Conservation (phyloP, 345 rosid species). For the Euphorbia pulcherrima region DNA sequence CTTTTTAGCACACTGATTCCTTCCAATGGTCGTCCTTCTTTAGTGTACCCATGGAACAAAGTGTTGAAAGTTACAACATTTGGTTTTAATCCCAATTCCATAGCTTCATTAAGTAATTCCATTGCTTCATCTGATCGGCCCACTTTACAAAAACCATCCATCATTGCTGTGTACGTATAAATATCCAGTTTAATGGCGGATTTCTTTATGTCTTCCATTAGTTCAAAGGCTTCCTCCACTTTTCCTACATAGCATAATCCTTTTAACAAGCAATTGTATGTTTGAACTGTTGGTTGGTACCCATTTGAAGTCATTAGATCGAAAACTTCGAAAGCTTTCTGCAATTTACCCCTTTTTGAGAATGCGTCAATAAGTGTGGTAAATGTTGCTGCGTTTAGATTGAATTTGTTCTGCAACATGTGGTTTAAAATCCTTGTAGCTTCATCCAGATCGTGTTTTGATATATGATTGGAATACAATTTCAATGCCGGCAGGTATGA, state of each 20-base stretch:
- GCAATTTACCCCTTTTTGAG: conserved; percentile 46
- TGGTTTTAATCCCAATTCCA: conserved; percentile 40
- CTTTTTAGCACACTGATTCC: conserved; percentile 46
- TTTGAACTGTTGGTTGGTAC: conserved; percentile 39
- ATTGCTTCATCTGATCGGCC: conserved; percentile 62
- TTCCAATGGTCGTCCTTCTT: conserved; percentile 48
- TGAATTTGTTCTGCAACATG: conserved; percentile 38
- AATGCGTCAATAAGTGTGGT: conserved; percentile 39
- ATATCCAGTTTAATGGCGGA: conserved; percentile 37
- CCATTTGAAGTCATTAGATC: conserved; percentile 37
- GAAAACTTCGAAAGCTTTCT: conserved; percentile 43
- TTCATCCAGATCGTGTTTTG: conserved; percentile 27
- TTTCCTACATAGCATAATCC: conserved; percentile 69
- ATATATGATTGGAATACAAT: conserved; percentile 25
- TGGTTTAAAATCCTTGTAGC: conserved; percentile 38
- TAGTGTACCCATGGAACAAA: conserved; percentile 51
- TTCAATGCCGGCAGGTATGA: too few relatives aligned
- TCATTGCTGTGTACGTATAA: conserved; percentile 50
- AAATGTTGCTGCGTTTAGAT: conserved; percentile 37
- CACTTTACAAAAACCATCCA: conserved; percentile 74
- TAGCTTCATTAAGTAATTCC: conserved; percentile 55
- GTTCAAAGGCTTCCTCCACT: conserved; percentile 55
- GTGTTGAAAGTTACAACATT: conserved; percentile 52
- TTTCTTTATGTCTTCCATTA: conserved; percentile 39
- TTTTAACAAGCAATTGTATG: conserved; percentile 59